Percentiles rank a stretch among this genome's conserved stretches.
These are phyloP conservation scores for Parmales sp. DNA, from an alignment of 108 stramenopile genomes.

Conservation along the genomic window DNA sequence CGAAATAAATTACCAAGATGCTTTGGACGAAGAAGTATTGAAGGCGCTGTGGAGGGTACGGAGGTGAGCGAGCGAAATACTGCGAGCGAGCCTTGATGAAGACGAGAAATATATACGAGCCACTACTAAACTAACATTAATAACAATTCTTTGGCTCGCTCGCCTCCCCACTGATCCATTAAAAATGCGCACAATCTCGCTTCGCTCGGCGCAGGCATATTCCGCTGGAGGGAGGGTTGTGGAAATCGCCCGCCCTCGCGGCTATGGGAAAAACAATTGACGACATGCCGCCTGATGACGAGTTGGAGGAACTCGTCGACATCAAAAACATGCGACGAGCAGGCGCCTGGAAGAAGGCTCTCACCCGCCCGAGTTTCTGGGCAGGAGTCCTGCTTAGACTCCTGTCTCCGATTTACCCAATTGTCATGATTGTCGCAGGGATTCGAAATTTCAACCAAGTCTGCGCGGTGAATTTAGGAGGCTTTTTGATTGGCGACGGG, in stretches of 20 bases:
- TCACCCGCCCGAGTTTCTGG: background rate
- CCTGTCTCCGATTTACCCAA: background rate
- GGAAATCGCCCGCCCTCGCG: background rate
- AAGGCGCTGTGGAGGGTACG: background rate
- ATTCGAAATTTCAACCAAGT: too few species aligned
- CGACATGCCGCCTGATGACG: conserved; percentile 1
- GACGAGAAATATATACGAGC: too few species aligned
- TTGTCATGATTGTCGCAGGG: too few species aligned
- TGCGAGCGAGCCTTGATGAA: too few species aligned
- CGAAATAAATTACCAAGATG: conserved; percentile 1
- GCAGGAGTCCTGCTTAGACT: background rate
- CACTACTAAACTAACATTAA: too few species aligned
- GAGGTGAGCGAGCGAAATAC: too few species aligned
- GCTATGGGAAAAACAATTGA: background rate
- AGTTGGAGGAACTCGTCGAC: background rate
- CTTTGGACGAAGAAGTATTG: background rate
- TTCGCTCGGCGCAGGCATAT: too few species aligned
- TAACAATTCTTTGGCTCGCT: too few species aligned
- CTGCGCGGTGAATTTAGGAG: conserved; percentile 5
- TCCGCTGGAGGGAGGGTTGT: conserved; percentile 4
- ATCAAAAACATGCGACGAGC: conserved; percentile 4
- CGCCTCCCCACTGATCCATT: too few species aligned
- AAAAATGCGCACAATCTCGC: too few species aligned
- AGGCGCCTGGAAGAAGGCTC: conserved; percentile 8
- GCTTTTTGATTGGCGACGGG: background rate